Evolutionary conservation across 306 rosid genomes (phyloP).

Genomic region (Rosa lucieae): DNA sequence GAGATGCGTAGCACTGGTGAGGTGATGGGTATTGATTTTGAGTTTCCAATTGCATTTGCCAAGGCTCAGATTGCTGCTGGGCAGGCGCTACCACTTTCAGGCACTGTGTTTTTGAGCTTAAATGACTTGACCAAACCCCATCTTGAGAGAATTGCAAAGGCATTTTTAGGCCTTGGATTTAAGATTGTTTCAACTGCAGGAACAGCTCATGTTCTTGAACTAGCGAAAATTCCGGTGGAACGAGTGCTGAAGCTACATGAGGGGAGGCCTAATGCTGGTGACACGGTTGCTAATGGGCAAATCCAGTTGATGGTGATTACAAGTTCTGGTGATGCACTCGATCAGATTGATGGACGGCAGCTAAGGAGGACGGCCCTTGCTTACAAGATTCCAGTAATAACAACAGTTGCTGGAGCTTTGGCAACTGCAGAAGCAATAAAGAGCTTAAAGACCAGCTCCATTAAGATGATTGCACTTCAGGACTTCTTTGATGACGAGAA

Average conservation of each 20-base stretch:
- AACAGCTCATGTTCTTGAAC: constrained; percentile 66
- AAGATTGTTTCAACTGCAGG: constrained; percentile 88
- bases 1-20: constrained; percentile 99
- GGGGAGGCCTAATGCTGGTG: constrained; percentile 96
- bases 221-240: constrained; percentile 62
- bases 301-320: constrained; percentile 96
- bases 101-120: constrained; percentile 86
- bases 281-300: constrained; percentile 88
- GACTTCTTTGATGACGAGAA: constrained; percentile 54
- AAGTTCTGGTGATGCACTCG: constrained; percentile 87
- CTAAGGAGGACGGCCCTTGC: constrained; percentile 86
- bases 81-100: constrained; percentile 76
- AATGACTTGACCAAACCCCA: constrained; percentile 83
- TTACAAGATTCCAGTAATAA: constrained; percentile 87
- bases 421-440: constrained; percentile 93
- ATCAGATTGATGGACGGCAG: constrained; percentile 88
- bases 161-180: constrained; percentile 63
- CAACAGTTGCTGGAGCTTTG: constrained; percentile 89
- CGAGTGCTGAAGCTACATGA: constrained; percentile 87
- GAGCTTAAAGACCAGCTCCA: constrained; percentile 62
- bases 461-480: constrained; percentile 94
- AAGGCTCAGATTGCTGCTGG: constrained; percentile 98
- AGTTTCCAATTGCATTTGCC: constrained; percentile 82
- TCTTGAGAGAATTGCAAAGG: constrained; percentile 78
- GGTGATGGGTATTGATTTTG: constrained; percentile 92